phyloP scores from a whole-genome alignment of 345 rosid genomes.

The Cardamine resedifolia region DNA sequence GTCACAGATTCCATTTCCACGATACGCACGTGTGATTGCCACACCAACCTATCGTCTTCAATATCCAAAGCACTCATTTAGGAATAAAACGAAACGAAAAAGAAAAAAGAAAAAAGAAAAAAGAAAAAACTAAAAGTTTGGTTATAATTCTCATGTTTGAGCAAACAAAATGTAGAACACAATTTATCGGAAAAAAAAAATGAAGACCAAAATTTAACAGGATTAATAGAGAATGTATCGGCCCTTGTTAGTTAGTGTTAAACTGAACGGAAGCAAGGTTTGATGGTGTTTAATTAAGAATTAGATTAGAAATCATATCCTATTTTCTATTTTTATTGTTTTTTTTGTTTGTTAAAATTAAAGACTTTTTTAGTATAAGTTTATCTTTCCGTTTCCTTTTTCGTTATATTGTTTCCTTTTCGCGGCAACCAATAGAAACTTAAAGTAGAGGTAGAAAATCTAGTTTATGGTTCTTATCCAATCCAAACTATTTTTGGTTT shows the following conservation, averaged over 20 bases:
- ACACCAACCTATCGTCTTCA: constrained; percentile 33
- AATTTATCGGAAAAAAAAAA: too few relatives aligned
- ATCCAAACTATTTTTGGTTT: too few relatives aligned
- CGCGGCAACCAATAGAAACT: too few relatives aligned
- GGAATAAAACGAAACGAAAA: too few relatives aligned
- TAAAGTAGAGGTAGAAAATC: too few relatives aligned
- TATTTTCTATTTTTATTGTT: neutral
- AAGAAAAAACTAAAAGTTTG: neutral
- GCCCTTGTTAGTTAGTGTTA: neutral
- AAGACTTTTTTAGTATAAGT: too few relatives aligned
- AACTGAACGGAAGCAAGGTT: neutral
- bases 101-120: neutral
- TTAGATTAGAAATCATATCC: neutral
- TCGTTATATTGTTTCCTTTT: too few relatives aligned
- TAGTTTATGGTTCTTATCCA: too few relatives aligned
- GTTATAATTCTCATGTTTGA: neutral
- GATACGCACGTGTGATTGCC: constrained; percentile 26
- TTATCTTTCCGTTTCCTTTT: too few relatives aligned
- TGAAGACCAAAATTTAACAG: too few relatives aligned
- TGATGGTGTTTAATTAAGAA: too few relatives aligned
- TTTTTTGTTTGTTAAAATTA: too few relatives aligned
- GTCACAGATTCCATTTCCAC: constrained; percentile 3
- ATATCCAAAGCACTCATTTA: neutral
- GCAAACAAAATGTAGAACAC: neutral
- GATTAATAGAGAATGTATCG: neutral